Evolutionary conservation across 352 stramenopile genomes (phyloP).

Genomic region (Halophytophthora batemanensis): DNA sequence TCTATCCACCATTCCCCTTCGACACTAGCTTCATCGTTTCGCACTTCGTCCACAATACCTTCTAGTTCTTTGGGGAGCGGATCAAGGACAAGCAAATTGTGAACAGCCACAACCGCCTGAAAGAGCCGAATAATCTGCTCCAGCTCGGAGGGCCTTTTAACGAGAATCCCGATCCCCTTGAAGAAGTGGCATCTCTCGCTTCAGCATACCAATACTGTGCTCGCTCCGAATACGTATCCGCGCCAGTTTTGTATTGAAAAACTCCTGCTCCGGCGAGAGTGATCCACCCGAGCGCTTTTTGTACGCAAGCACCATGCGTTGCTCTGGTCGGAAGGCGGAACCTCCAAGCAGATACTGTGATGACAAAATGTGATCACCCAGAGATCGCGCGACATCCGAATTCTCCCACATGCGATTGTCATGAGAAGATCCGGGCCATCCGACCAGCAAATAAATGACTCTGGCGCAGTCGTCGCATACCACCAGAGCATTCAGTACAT

Average conservation of each 20-base stretch:
- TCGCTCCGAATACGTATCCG: constrained; percentile 18
- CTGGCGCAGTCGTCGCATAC: constrained; percentile 23
- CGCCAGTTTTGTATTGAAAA: constrained; percentile 17
- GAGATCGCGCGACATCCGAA: not conserved
- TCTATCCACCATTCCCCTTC: too few species aligned
- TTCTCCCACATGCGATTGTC: constrained; percentile 31
- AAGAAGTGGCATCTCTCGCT: too few species aligned
- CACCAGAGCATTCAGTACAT: constrained; percentile 17
- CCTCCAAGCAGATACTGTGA: constrained; percentile 27
- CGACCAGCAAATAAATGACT: constrained; percentile 16
- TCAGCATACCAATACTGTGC: constrained; percentile 18
- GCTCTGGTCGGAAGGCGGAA: constrained; percentile 24
- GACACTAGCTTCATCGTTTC: too few species aligned
- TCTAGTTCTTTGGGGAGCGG: too few species aligned
- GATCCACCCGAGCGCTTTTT: constrained; percentile 9
- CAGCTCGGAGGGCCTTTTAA: too few species aligned
- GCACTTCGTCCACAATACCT: too few species aligned
- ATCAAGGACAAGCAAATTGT: too few species aligned
- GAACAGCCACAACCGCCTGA: too few species aligned
- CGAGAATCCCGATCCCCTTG: too few species aligned
- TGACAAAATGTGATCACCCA: constrained; percentile 1
- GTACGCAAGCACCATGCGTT: constrained; percentile 11
- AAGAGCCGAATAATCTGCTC: too few species aligned
- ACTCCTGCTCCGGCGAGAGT: not conserved
- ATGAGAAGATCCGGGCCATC: constrained; percentile 25